Percentiles rank a stretch among this genome's conserved stretches.
Conservation (phyloP, 495 filamentous ascomycete species). For the Friedmanniomyces simplex region DNA sequence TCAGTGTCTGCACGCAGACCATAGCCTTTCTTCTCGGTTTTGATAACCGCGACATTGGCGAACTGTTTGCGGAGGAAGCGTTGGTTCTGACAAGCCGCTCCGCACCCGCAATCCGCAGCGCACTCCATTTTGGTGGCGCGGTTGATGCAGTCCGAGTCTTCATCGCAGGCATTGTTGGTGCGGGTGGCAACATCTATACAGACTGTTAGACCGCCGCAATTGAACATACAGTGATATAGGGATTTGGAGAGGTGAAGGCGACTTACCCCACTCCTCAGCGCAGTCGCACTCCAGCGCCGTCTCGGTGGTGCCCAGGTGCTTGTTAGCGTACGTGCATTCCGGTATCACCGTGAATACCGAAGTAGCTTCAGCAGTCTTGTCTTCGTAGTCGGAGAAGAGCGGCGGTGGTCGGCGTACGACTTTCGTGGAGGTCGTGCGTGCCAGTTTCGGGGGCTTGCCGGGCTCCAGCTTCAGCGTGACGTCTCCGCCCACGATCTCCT, state of each 20-base stretch:
- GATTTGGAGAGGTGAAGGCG: not conserved
- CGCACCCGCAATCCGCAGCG: conserved; percentile 76
- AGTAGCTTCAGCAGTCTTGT: conserved; percentile 65
- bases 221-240: not conserved
- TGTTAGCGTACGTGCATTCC: conserved; percentile 78
- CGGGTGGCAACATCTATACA: conserved; percentile 48
- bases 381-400: conserved; percentile 58
- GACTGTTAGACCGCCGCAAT: conserved; percentile 13
- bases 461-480: conserved; percentile 55
- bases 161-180: conserved; percentile 77
- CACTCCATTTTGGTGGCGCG: conserved; percentile 97
- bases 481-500: conserved; percentile 45
- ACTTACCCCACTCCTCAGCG: conserved; percentile 90
- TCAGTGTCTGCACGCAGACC: conserved; percentile 74
- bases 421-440: conserved; percentile 67
- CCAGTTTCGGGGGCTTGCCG: conserved; percentile 56
- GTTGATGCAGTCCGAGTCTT: conserved; percentile 98
- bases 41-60: conserved; percentile 85
- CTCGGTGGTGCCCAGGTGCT: conserved; percentile 80
- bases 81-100: conserved; percentile 80
- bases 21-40: conserved; percentile 94
- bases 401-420: conserved; percentile 46
- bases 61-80: conserved; percentile 88
- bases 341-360: conserved; percentile 69
- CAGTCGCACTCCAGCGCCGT: conserved; percentile 95